These are phyloP conservation scores for Saksenaea vasiformis DNA, from an alignment of 371 early-diverging fungal species.

Conservation along the genomic window DNA sequence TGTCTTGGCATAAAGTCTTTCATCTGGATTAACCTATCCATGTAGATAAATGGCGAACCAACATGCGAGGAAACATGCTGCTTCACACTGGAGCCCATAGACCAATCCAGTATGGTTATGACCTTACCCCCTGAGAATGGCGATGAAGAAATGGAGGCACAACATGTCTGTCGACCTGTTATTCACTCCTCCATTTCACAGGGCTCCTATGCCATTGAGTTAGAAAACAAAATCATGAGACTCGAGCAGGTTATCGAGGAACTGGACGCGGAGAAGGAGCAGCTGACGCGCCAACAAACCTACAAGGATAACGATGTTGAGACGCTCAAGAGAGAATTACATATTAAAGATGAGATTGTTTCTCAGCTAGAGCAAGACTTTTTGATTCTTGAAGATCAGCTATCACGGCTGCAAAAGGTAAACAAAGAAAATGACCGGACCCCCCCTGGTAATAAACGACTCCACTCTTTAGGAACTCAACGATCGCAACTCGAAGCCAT, in stretches of 20 bases:
- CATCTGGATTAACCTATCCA: neutral
- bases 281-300: constrained; percentile 27
- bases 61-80: constrained; percentile 51
- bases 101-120: constrained; percentile 51
- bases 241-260: constrained; percentile 45
- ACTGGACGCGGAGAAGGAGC: constrained; percentile 45
- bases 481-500: neutral
- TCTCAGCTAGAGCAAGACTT: constrained; percentile 54
- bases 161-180: constrained; percentile 54
- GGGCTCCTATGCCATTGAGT: constrained; percentile 45
- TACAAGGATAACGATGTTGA: constrained; percentile 50
- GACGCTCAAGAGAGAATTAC: constrained; percentile 48
- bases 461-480: too few relatives aligned
- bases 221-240: constrained; percentile 42
- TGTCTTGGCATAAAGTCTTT: neutral
- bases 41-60: constrained; percentile 45
- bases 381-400: constrained; percentile 46
- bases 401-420: constrained; percentile 50
- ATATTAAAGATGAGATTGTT: constrained; percentile 53
- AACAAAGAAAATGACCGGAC: constrained; percentile 1
- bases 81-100: constrained; percentile 48
- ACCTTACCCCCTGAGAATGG: constrained; percentile 41
- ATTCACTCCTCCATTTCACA: constrained; percentile 50
- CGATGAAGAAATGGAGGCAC: constrained; percentile 42
- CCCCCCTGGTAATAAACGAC: too few relatives aligned